Base-by-base conservation (phyloP, 1,139 yeast genomes). In the Schizosaccharomyces versatilis region DNA sequence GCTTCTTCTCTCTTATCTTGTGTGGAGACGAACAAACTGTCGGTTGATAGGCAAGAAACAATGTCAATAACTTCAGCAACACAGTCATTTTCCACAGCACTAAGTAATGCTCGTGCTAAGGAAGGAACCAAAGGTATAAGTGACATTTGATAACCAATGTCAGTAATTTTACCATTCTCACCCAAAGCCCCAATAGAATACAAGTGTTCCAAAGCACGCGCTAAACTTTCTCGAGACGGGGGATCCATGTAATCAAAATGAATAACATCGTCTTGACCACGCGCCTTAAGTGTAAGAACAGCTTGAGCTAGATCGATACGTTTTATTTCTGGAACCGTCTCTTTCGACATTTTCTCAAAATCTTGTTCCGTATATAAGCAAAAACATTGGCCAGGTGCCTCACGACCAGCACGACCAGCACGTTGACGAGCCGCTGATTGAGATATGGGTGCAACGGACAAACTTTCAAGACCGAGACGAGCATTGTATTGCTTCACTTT, bases 341-440 rank as follows among this genome's bases (percentile, higher is more conserved):
- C 93, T 55, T 72, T 71, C 0, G 84, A 80, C 49, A 93, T 69
- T 56, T 73, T 71, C 15, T 66, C 61, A 62, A 77, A 90, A 53
- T 83, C 80, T 1, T 69, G 66, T 63, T 88, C 97, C 56, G 83
- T 79, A 65, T 82, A 93, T 42, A 90, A 69, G 58, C 98, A 71
- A 67, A 75, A 90, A 47, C 94, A 86, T 66, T 88, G 90, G 54
- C 99, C 99, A 48, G 83, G 78, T 7, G 78, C 74, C 69, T 90
- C 97, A 77, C 99, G 84, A 61, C 99, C 99, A 36, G 98, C 98
- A 74, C 99, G 84, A 66, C 99, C 99, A 57, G 93, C 81, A 68
- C 99, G 74, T 70, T 90, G 99, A 51, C 82, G 77, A 0, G 98
- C 98, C 47, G 95, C 83, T 0, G 97, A 94, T 64, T 84, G 86